Base-by-base conservation (phyloP, 164 flowering plant species). In the Stephania japonica region DNA sequence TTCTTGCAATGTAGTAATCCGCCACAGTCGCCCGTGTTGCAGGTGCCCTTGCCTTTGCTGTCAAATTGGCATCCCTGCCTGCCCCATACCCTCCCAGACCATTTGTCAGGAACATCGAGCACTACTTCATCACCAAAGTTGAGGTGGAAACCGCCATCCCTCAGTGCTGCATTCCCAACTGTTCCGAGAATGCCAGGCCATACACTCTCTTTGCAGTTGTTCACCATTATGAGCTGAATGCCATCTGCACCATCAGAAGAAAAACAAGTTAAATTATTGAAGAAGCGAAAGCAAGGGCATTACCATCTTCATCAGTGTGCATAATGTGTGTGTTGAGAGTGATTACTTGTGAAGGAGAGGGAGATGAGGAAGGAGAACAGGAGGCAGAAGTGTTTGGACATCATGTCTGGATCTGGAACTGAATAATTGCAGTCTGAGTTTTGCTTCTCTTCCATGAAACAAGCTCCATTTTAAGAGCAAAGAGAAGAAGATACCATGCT, bases 171-270 rank as follows among this genome's bases (percentile, higher is more conserved):
- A 6, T 90, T 89, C 24, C 99, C 98, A 13, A 92, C 91, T 27
- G 85, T 79, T 19, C 94, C 98, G 0, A 88, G 92, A 1, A 92
- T 82, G 19, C 92, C 94, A 0, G 91, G 91, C 94, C 94, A 90
- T 61, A 90, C 76, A 76, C 84, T 85, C 56, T 79, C 82, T 68
- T 79, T 82, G 80, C 94, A 90, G 83, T 88, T 86, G 87, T 90
- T 90, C 12, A 85, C 85, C 53, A 87, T 23, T 72, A 87, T 82
- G 74, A 90, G 84, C 74, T 85, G 80, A 43, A 73, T 78, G 61
- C 90, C 97, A 81, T 82, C 97, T 91, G 90, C 85, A 77, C 14
- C 19, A 14, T 13, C 1, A 50, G 4, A 3, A 50, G 59, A 50
- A 13, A 13, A 49, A 49, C 12, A 1, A 50, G 59, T 50, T 50